Percentiles rank a stretch among this genome's conserved stretches.
Evolutionary conservation across 768 basidiomycete species (phyloP).

Genomic region (Flagelloscypha sp.): DNA sequence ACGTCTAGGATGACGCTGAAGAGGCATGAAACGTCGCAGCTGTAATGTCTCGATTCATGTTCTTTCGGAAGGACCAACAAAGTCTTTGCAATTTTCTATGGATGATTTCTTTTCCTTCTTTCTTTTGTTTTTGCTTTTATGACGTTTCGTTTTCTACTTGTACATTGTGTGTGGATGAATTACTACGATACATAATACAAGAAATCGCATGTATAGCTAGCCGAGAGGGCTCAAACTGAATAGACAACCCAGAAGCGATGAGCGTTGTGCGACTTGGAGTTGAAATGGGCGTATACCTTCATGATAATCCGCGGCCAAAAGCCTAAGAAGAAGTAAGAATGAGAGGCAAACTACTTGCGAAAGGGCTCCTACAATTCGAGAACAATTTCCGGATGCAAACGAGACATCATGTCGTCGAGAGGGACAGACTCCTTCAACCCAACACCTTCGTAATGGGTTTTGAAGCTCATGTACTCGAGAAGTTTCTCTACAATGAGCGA

Average conservation of each 20-base stretch:
- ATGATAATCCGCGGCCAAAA: conserved; percentile 59
- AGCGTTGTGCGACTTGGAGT: not conserved
- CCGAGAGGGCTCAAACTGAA: too few species aligned
- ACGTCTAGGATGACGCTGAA: conserved; percentile 52
- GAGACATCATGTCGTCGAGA: conserved; percentile 65
- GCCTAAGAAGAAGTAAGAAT: conserved; percentile 22
- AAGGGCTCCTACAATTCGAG: conserved; percentile 71
- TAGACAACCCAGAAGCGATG: too few species aligned
- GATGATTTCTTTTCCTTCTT: too few species aligned
- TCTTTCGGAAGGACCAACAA: too few species aligned
- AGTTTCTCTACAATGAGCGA: conserved; percentile 83
- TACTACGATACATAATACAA: too few species aligned
- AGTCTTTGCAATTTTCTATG: too few species aligned
- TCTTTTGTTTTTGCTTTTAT: too few species aligned
- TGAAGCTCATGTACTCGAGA: conserved; percentile 85
- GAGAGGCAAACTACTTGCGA: not conserved
- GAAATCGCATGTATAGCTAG: too few species aligned
- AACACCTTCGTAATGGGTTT: conserved; percentile 64
- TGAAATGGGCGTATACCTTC: conserved; percentile 47
- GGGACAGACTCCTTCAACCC: conserved; percentile 74
- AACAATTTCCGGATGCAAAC: conserved; percentile 80
- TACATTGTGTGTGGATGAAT: too few species aligned
- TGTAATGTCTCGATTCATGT: too few species aligned
- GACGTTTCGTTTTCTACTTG: too few species aligned
- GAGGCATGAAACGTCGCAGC: conserved; percentile 56